Evolutionary conservation across 2,329 filamentous ascomycete species (phyloP), one percentile per base, ranked within the genome.

Genomic region (Penicillium sp.): DNA sequence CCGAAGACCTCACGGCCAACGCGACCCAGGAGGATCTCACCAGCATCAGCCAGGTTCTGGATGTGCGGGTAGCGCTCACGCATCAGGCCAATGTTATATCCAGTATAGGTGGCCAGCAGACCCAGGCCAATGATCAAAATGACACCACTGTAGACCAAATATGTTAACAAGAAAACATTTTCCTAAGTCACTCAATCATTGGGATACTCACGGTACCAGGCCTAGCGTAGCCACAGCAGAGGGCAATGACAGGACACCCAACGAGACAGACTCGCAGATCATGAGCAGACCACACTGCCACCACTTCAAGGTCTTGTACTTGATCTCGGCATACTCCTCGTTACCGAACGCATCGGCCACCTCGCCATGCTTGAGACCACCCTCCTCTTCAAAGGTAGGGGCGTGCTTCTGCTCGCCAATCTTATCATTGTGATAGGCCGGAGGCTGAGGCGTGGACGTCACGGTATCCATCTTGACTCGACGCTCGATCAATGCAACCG

Each of bases 11-110:
- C 86, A 61, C 86, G 84, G 1, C 86, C 87, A 39, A 85, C 77
- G 8, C 75, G 77, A 12, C 89, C 89, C 64, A 83, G 78, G 54
- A 91, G 80, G 59, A 90, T 79, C 49, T 82, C 78, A 1, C 87
- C 88, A 10, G 86, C 88, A 67, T 91, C 89, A 25, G 86, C 86
- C 64, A 90, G 88, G 71, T 86, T 87, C 54, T 85, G 82, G 43
- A 90, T 82, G 35, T 85, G 76, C 1, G 88, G 87, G 67, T 84
- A 81, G 17, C 74, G 74, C 48, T 83, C 71, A 61, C 84, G 84
- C 75, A 87, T 86, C 63, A 85, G 80, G 37, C 83, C 85, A 41
- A 88, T 82, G 8, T 87, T 80, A 66, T 82, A 85, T 47, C 85
- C 84, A 3, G 84, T 86, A 69, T 86, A 87, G 8, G 81, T 83